These are phyloP conservation scores for Cardamine resedifolia DNA, from an alignment of 345 rosid species.

Conservation along the genomic window DNA sequence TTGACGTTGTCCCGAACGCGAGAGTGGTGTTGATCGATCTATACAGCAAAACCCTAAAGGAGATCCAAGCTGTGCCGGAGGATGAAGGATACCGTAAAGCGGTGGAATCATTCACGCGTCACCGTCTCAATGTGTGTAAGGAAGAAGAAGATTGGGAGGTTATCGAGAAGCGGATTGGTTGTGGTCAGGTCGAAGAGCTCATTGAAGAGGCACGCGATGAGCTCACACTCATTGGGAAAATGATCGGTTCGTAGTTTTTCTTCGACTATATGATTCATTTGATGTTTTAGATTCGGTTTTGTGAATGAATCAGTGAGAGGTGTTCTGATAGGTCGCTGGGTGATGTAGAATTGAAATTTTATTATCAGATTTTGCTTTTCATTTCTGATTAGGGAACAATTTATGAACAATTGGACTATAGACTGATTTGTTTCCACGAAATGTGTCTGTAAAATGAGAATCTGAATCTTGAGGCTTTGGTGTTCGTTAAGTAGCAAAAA, in stretches of 20 bases:
- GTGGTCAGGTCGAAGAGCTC: conserved; percentile 99
- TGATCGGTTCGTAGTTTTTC: conserved; percentile 69
- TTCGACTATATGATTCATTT: neutral
- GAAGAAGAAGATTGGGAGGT: conserved; percentile 89
- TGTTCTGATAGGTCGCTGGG: neutral
- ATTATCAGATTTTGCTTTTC: neutral
- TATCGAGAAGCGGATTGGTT: conserved; percentile 82
- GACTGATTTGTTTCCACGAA: neutral
- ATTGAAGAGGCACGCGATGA: conserved; percentile 94
- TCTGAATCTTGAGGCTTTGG: conserved; percentile 10
- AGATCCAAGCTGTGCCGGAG: conserved; percentile 91
- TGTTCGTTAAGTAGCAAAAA: neutral
- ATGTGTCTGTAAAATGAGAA: neutral
- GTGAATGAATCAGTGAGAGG: neutral
- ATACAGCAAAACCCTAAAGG: conserved; percentile 84
- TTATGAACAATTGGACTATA: neutral
- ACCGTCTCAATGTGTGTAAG: conserved; percentile 69
- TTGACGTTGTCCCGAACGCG: conserved; percentile 93
- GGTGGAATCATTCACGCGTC: conserved; percentile 83
- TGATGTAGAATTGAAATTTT: neutral
- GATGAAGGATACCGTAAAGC: conserved; percentile 98
- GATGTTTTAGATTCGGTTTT: neutral
- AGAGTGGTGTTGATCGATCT: conserved; percentile 75
- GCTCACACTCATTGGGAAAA: conserved; percentile 83
- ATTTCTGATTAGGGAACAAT: neutral